These are phyloP conservation scores for Fusarium xyrophilum DNA, from an alignment of 2,329 filamentous ascomycete genomes.

Conservation along the genomic window DNA sequence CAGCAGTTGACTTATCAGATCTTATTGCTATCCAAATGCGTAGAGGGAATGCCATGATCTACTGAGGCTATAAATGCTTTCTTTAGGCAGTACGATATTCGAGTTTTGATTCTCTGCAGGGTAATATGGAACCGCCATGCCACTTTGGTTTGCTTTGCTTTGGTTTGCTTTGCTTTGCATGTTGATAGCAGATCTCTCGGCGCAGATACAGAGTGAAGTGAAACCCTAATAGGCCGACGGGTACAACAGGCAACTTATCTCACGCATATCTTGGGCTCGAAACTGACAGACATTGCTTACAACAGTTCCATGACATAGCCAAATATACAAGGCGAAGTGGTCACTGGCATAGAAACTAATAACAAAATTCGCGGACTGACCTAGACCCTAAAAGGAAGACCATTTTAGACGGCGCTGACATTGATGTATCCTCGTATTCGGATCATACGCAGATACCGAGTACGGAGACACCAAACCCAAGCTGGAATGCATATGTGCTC, in stretches of 20 bases:
- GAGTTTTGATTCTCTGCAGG: background rate
- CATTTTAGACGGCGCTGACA: background rate
- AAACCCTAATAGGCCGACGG: background rate
- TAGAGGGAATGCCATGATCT: background rate
- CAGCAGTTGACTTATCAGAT: background rate
- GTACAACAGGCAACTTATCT: background rate
- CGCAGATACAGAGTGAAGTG: background rate
- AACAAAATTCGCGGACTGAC: background rate
- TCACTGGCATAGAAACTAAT: background rate
- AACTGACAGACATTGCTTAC: background rate
- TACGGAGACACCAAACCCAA: background rate
- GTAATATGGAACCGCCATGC: too few relatives aligned
- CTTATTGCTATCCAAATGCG: background rate
- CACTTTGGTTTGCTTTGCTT: too few relatives aligned
- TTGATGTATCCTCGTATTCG: slow-evolving; percentile 1
- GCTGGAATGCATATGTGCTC: background rate
- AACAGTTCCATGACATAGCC: background rate
- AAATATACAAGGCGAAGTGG: background rate
- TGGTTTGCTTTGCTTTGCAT: background rate
- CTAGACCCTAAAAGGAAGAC: background rate
- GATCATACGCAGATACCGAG: background rate
- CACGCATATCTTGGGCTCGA: background rate
- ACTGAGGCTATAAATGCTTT: background rate
- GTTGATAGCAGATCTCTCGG: background rate
- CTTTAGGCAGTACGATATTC: background rate